phyloP scores from a whole-genome alignment of 352 stramenopile genomes.

The Aphanomyces euteiches region DNA sequence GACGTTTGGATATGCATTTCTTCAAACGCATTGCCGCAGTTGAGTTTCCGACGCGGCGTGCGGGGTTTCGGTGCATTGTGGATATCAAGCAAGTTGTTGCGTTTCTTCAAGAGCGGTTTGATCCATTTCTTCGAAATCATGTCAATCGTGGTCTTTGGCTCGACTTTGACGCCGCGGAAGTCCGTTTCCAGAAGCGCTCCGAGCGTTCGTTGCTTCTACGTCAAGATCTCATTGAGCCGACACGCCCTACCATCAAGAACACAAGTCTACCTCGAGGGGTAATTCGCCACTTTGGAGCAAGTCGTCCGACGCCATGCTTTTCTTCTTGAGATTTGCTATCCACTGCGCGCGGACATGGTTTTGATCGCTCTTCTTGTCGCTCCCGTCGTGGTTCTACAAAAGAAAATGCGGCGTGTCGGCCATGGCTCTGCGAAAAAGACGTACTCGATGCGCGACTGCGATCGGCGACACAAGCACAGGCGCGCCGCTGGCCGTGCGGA shows the following conservation, averaged over 20 bases:
- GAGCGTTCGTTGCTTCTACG: too few species aligned
- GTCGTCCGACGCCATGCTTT: slow-evolving; percentile 30
- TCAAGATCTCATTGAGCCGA: too few species aligned
- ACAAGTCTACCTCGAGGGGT: too few species aligned
- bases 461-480: slow-evolving; percentile 50
- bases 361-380: slow-evolving; percentile 16
- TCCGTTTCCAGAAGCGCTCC: neutral
- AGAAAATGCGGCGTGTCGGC: neutral
- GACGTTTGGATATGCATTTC: slow-evolving; percentile 45
- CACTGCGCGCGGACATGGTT: slow-evolving; percentile 80
- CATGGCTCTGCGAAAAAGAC: neutral
- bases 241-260: too few species aligned
- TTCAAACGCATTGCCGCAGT: slow-evolving; percentile 57
- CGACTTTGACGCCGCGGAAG: slow-evolving; percentile 19
- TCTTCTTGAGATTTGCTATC: slow-evolving; percentile 83
- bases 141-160: slow-evolving; percentile 20
- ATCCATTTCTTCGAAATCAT: slow-evolving; percentile 36
- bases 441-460: slow-evolving; percentile 48
- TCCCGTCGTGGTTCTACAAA: slow-evolving; percentile 5
- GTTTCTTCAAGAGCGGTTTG: slow-evolving; percentile 65
- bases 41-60: slow-evolving; percentile 62
- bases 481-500: slow-evolving; percentile 29
- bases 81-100: slow-evolving; percentile 49
- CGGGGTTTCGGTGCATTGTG: slow-evolving; percentile 52
- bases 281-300: neutral